Conservation (phyloP, 148 eudicot genomes). For the Rhododendron molle region DNA sequence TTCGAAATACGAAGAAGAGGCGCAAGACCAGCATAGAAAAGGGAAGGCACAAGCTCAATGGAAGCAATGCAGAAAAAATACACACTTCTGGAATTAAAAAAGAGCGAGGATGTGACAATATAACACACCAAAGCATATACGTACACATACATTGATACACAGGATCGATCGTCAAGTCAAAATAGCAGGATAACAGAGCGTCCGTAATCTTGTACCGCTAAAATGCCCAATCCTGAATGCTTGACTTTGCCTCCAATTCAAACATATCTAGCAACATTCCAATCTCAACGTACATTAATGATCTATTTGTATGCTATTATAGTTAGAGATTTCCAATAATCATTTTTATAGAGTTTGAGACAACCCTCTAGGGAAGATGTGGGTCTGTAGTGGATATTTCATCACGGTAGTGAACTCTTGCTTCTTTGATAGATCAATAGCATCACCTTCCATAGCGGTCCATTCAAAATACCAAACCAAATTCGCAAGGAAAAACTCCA, state of each 20-base stretch:
- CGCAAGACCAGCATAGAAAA: no score
- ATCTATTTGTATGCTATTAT: not conserved
- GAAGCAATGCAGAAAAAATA: no score
- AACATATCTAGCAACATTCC: not conserved
- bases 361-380: conserved; percentile 30
- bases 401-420: conserved; percentile 50
- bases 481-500: conserved; percentile 63
- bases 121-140: no score
- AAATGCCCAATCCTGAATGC: no score
- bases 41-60: no score
- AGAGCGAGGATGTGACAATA: no score
- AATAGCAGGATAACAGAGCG: no score
- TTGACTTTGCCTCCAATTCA: no score
- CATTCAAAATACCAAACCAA: conserved; percentile 59
- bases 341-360: not conserved
- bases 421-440: conserved; percentile 36
- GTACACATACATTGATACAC: no score
- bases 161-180: no score
- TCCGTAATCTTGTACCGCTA: not conserved
- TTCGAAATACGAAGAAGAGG: no score
- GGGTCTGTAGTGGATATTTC: conserved; percentile 52
- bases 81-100: no score
- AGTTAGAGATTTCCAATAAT: not conserved
- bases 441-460: conserved; percentile 34
- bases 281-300: not conserved